Evolutionary conservation across 1,284 basidiomycete genomes (phyloP).

Genomic region (Sphagnurus paluster): DNA sequence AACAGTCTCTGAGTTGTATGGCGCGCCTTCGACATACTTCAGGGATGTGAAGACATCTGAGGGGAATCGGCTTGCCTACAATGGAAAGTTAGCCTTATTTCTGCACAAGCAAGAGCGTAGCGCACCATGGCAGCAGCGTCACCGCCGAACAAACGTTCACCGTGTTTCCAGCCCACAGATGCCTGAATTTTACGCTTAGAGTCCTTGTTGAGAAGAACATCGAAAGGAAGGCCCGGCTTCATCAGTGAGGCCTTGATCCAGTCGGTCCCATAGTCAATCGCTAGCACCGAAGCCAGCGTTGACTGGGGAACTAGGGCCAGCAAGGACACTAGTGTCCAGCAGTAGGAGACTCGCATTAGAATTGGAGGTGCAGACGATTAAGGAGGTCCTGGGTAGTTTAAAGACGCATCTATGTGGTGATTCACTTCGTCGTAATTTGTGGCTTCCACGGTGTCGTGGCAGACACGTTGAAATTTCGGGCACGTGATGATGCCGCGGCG

Average conservation of each 20-base stretch:
- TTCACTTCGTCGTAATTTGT: constrained; percentile 2
- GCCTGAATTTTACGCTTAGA: constrained; percentile 95
- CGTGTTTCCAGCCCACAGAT: constrained; percentile 84
- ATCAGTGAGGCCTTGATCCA: constrained; percentile 96
- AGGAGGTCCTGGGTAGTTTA: constrained; percentile 15
- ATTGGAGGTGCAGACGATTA: constrained; percentile 20
- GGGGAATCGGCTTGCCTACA: constrained; percentile 88
- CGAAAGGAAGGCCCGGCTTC: constrained; percentile 95
- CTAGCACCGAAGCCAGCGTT: constrained; percentile 68
- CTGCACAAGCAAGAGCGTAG: not conserved
- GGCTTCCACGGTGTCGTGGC: constrained; percentile 22
- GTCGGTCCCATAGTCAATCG: constrained; percentile 95
- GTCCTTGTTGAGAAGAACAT: constrained; percentile 95
- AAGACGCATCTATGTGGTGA: constrained; percentile 22
- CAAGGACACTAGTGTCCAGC: constrained; percentile 33
- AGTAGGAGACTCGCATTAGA: constrained; percentile 34
- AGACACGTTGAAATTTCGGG: constrained; percentile 25
- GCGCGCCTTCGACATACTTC: constrained; percentile 85
- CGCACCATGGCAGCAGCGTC: constrained; percentile 87
- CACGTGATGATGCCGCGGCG: constrained; percentile 16
- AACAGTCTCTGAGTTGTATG: constrained; percentile 60
- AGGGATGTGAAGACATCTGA: constrained; percentile 84
- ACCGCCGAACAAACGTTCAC: constrained; percentile 85
- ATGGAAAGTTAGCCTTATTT: constrained; percentile 7
- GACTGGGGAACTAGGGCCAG: constrained; percentile 38